Conservation (phyloP, 768 basidiomycete genomes). For the Nidularia pulvinata region DNA sequence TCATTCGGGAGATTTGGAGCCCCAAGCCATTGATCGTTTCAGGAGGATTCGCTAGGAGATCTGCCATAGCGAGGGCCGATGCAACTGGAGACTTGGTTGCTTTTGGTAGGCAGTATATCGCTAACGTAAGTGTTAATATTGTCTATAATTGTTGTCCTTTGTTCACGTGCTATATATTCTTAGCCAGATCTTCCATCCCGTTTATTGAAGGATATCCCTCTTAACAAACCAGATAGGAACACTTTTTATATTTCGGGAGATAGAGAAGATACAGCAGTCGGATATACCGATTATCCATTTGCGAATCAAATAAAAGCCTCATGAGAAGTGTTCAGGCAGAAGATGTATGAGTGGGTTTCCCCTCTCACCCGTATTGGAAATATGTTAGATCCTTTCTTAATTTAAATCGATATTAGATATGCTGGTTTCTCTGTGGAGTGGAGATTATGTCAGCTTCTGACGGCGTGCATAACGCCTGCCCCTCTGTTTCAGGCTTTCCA, state of each 20-base stretch:
- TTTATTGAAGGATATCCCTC: neutral
- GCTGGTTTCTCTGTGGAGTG: too few species aligned
- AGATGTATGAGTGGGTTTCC: too few species aligned
- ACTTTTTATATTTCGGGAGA: neutral
- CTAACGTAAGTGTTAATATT: neutral
- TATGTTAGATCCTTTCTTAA: too few species aligned
- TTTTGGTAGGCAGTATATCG: neutral
- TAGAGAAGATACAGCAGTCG: neutral
- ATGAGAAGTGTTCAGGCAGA: too few species aligned
- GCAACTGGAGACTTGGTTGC: neutral
- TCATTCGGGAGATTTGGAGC: neutral
- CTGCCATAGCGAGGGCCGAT: neutral
- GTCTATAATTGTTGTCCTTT: neutral
- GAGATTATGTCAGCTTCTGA: too few species aligned
- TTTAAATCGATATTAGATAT: too few species aligned
- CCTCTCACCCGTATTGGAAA: too few species aligned
- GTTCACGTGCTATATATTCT: neutral
- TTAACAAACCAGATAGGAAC: neutral
- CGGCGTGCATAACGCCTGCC: too few species aligned
- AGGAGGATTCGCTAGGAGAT: neutral
- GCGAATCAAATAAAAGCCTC: neutral
- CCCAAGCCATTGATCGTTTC: neutral
- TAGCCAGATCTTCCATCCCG: neutral
- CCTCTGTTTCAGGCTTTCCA: too few species aligned
- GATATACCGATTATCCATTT: neutral